Conservation (phyloP, 2,329 filamentous ascomycete genomes). For the Aaosphaeria pasadenensis region DNA sequence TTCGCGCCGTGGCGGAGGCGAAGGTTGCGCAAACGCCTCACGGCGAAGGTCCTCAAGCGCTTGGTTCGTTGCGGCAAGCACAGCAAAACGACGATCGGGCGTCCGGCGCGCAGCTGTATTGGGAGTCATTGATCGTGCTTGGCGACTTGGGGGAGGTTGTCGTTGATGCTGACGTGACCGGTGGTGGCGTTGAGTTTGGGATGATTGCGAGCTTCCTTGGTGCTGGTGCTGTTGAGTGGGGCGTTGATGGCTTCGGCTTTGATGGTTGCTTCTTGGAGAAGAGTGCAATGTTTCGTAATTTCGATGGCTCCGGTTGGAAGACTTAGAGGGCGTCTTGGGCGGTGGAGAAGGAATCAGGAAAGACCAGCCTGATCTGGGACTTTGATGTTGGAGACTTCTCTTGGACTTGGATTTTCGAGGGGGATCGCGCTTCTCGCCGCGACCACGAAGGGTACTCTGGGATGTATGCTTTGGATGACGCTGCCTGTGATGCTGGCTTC, state of each 20-base stretch:
- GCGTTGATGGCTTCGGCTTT: slow-evolving; percentile 16
- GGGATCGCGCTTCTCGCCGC: slow-evolving; percentile 35
- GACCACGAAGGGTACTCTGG: slow-evolving; percentile 31
- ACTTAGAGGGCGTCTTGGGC: slow-evolving; percentile 21
- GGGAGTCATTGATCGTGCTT: slow-evolving; percentile 27
- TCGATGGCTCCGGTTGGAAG: slow-evolving; percentile 3
- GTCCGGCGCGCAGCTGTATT: slow-evolving; percentile 31
- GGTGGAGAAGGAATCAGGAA: slow-evolving; percentile 26
- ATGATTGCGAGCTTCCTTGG: slow-evolving; percentile 14
- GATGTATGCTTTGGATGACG: slow-evolving; percentile 32
- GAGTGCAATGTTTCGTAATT: slow-evolving; percentile 26
- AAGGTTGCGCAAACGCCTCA: slow-evolving; percentile 33
- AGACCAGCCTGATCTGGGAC: slow-evolving; percentile 22
- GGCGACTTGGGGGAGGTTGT: slow-evolving; percentile 17
- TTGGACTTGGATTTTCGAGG: slow-evolving; percentile 29
- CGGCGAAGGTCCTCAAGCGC: slow-evolving; percentile 33
- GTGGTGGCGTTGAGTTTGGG: slow-evolving; percentile 22
- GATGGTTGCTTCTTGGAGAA: slow-evolving; percentile 26
- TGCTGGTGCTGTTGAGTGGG: slow-evolving; percentile 9
- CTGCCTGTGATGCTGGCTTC: slow-evolving; percentile 29
- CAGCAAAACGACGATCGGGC: slow-evolving; percentile 37
- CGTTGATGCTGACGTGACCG: slow-evolving; percentile 25
- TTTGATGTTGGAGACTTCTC: slow-evolving; percentile 21
- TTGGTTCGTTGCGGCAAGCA: slow-evolving; percentile 35
- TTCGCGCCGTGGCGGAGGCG: slow-evolving; percentile 30